Evolutionary conservation across 73 alveolate species (phyloP), one percentile per base, ranked within the genome.

Genomic region (Paramecium octaurelia): DNA sequence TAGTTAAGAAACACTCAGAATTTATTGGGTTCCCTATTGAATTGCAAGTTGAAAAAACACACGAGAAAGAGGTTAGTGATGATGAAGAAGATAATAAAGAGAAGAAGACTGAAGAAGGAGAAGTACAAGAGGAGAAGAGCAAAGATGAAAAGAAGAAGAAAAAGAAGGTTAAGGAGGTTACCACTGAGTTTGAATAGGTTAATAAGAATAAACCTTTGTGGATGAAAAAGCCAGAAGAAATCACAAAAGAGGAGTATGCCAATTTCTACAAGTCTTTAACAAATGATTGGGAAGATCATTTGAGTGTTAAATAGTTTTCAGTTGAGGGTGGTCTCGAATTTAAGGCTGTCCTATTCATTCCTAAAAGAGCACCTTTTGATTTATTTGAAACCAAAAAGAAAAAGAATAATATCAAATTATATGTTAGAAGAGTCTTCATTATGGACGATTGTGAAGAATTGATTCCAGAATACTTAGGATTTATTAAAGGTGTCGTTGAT

Each of bases 281-380:
- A 86, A 98, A 98, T 94, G 99, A 99, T 83, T 99, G 99, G 99
- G 99, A 99, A 95, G 99, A 98, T 58, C 99, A 99, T 95, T 94
- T 97, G 70, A 98, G 98, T 29, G 99, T 98, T 75, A 98, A 98
- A 98, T 99, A 99, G 92, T 98, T 98, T 98, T 96, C 99, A 70
- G 99, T 98, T 94, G 99, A 98, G 92, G 99, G 98, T 44, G 99
- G 98, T 93, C 97, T 98, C 57, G 99, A 98, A 93, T 98, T 98
- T 97, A 98, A 97, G 89, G 99, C 99, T 48, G 96, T 99, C 86
- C 99, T 99, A 71, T 99, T 96, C 93, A 99, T 98, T 40, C 99
- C 99, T 58, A 97, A 97, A 96, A 97, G 99, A 95, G 99, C 99
- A 84, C 99, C 99, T 57, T 98, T 98, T 98, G 99, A 98, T 92